Evolutionary conservation across 768 basidiomycete species (phyloP), one percentile per base, ranked within the genome.

Genomic region (Leccinum longicurvipes): DNA sequence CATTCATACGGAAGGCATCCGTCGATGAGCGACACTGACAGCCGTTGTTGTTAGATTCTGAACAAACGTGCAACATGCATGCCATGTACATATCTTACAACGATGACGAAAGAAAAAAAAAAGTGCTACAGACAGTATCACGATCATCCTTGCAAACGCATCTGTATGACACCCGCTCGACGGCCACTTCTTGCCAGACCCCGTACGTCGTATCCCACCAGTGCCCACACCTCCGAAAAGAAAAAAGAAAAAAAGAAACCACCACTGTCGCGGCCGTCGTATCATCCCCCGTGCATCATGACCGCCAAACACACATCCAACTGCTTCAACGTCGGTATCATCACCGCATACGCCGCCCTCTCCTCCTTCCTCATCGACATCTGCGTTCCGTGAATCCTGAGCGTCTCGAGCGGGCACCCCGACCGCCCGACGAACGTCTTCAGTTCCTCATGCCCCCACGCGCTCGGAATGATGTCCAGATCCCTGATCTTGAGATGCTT

Each of bases 391-490:
- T 65, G 46, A 29, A 60, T 58, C 28, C 17, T 44, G 21, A 66
- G 58, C 17, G 24, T 56, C 58, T 60, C 64, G 10, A 66, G 52
- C 6, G 61, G 67, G 29, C 67, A 68, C 27, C 6, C 6, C 15
- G 64, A 68, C 3, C 66, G 53, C 32, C n/a, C 21, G 24, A 68
- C 12, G 15, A 68, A 68, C 21, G 58, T 14, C 41, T 28, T 66
- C 47, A 66, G 42, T 9, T 52, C 50, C 7, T 44, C 23, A 10
- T 60, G 50, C 25, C 44, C 56, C 60, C 63, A 67, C 7, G 25
- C 12, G 17, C 49, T 53, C 17, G 61, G 60, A 15, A 59, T 5
- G 19, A 63, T 52, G 19, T 62, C 61, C n/a, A 63, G 32, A 51
- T 61, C 44, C 28, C n/a, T 12, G 12, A 60, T n/a, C n/a, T n/a